Evolutionary conservation across 306 rosid genomes (phyloP), one percentile per base, ranked within the genome.

Genomic region (Prunus davidiana): DNA sequence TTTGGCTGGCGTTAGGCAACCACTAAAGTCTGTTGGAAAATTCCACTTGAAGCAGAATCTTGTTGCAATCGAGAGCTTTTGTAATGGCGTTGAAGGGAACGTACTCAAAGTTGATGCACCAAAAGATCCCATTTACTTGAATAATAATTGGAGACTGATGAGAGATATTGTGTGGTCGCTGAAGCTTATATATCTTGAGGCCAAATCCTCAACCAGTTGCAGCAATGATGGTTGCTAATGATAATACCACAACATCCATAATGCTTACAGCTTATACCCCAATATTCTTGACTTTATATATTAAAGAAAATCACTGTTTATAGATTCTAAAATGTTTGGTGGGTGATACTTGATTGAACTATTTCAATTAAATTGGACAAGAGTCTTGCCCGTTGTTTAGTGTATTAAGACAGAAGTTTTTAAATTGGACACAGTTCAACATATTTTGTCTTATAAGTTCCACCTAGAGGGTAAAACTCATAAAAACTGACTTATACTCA

Each of bases 41-140:
- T 74, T 83, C 76, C 77, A 80, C 76, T 46, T 51, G 52, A 64
- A 64, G 47, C 83, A 77, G 73, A 78, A 71, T 79, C 58, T 78
- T 67, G 64, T 41, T 70, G 77, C 45, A 72, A 79, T 71, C 52
- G 69, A 28, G 65, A 49, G 72, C 50, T 71, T 63, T 52, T 19
- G 70, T 34, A 60, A 69, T 51, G 57, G 46, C 60, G 72, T 46
- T 76, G 78, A 73, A 78, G 52, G 75, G 77, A 82, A 81, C 76
- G 64, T 65, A 74, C 54, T 79, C 81, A 66, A 81, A 85, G 85
- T 79, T 84, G 87, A 74, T 52, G 70, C 55, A 82, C 82, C 68
- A 77, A 75, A 47, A 77, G 22, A 13, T 77, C 67, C 75, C 82
- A 78, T 72, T 71, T 61, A 43, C 64, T 54, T 52, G 74, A 60